A percentile compares a stretch with the other conserved stretches of the same genome.
These are phyloP conservation scores for Penicillium sp. DNA, from an alignment of 2,329 filamentous ascomycete genomes.

Conservation along the genomic window DNA sequence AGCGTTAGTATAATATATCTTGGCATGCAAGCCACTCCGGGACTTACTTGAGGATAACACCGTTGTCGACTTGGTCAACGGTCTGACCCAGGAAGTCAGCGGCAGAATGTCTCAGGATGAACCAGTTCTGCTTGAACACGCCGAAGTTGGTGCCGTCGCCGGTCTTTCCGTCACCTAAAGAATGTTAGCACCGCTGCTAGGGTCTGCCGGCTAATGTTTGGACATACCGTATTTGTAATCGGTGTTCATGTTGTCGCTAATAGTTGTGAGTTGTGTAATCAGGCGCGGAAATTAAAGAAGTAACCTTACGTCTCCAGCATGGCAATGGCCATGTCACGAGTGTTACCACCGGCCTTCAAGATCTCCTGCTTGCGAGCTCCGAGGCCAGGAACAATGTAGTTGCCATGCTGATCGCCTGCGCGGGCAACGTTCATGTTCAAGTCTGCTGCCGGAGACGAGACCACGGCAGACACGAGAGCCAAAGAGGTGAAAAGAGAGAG, in stretches of 20 bases:
- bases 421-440: not conserved
- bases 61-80: constrained; percentile 22
- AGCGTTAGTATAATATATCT: not conserved
- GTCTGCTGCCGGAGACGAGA: constrained; percentile 2
- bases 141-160: constrained; percentile 32
- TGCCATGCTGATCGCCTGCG: constrained; percentile 20
- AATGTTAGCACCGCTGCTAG: not conserved
- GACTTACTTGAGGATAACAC: constrained; percentile 27
- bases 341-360: constrained; percentile 20
- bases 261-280: not conserved
- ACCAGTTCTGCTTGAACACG: constrained; percentile 35
- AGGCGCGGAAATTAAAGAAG: not conserved
- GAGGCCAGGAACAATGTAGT: constrained; percentile 15
- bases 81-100: constrained; percentile 23
- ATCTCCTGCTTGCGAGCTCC: constrained; percentile 23
- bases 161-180: constrained; percentile 26
- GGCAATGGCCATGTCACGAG: constrained; percentile 25
- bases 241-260: constrained; percentile 20
- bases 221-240: constrained; percentile 22
- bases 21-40: rapidly evolving
- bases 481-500: not conserved
- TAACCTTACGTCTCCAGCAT: constrained; percentile 24
- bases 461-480: not conserved
- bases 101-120: constrained; percentile 27
- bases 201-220: not conserved